Conservation (phyloP, 1,139 yeast species). For the Diutina rugosa region DNA sequence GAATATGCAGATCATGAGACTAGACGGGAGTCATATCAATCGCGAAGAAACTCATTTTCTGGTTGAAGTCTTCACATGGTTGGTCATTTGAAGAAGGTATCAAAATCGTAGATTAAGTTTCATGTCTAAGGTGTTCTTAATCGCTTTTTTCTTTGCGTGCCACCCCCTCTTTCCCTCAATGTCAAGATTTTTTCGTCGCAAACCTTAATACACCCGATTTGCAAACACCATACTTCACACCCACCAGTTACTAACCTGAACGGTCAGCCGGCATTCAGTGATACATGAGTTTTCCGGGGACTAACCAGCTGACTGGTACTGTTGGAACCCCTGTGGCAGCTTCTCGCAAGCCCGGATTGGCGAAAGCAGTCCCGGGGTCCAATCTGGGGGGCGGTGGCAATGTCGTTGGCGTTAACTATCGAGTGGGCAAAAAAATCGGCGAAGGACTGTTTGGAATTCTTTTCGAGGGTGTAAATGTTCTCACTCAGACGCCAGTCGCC, state of each 20-base stretch:
- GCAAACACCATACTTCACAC: background rate
- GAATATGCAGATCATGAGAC: background rate
- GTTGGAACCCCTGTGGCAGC: background rate
- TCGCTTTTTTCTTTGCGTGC: background rate
- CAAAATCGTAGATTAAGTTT: too few species aligned
- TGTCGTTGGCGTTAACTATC: constrained; percentile 70
- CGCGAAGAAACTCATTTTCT: too few species aligned
- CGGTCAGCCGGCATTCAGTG: background rate
- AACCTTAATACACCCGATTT: background rate
- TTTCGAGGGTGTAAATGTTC: constrained; percentile 67
- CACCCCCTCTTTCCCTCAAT: background rate
- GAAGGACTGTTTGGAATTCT: constrained; percentile 80
- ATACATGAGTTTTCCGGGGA: background rate
- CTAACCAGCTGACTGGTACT: background rate
- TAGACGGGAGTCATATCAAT: background rate
- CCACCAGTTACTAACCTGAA: background rate
- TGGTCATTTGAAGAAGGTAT: background rate
- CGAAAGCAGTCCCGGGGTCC: background rate
- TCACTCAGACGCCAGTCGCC: constrained; percentile 66
- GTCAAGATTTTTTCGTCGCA: background rate
- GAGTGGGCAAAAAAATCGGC: constrained; percentile 73
- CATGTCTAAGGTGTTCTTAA: background rate
- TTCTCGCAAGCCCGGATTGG: background rate
- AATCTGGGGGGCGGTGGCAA: constrained; percentile 1
- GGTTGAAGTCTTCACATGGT: too few species aligned